A percentile compares a stretch with the other conserved stretches of the same genome.
Conservation (phyloP, 2,329 filamentous ascomycete species). For the Claviceps citrina region DNA sequence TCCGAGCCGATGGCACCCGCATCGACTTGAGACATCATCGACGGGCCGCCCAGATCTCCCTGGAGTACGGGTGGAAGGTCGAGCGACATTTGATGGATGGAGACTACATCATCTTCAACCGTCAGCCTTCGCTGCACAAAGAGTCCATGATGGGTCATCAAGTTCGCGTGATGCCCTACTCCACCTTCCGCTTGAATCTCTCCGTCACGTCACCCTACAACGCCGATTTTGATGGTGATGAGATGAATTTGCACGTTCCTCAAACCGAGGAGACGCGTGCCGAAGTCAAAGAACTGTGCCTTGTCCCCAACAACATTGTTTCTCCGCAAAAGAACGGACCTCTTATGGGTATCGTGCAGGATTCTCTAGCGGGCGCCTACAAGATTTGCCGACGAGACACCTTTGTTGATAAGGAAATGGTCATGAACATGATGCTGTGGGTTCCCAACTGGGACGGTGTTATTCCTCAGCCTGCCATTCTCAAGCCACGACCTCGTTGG, state of each 20-base stretch:
- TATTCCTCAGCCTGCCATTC: conserved; percentile 81
- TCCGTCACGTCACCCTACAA: conserved; percentile 99
- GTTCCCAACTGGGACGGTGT: conserved; percentile 95
- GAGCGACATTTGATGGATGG: conserved; percentile 92
- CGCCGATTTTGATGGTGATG: conserved; percentile 98
- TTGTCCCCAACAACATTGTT: conserved; percentile 97
- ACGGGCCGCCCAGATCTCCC: conserved; percentile 65
- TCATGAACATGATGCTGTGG: conserved; percentile 97
- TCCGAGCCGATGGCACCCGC: conserved; percentile 80
- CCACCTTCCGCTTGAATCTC: conserved; percentile 91
- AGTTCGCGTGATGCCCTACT: conserved; percentile 96
- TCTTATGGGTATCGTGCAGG: conserved; percentile 98
- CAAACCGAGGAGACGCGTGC: conserved; percentile 94
- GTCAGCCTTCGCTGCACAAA: conserved; percentile 96
- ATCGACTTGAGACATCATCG: conserved; percentile 93
- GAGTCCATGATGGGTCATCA: conserved; percentile 99
- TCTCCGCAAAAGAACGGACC: conserved; percentile 94
- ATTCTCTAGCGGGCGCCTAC: conserved; percentile 90
- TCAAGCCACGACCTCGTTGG: conserved; percentile 87
- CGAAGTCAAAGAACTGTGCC: conserved; percentile 83
- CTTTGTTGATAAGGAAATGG: conserved; percentile 75
- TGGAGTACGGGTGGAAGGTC: conserved; percentile 97
- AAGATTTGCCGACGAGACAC: conserved; percentile 89
- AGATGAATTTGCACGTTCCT: conserved; percentile 99
- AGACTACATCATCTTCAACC: conserved; percentile 98